Evolutionary conservation across 2,329 filamentous ascomycete species (phyloP), one percentile per base, ranked within the genome.

Genomic region (Cladophialophora chaetospira): DNA sequence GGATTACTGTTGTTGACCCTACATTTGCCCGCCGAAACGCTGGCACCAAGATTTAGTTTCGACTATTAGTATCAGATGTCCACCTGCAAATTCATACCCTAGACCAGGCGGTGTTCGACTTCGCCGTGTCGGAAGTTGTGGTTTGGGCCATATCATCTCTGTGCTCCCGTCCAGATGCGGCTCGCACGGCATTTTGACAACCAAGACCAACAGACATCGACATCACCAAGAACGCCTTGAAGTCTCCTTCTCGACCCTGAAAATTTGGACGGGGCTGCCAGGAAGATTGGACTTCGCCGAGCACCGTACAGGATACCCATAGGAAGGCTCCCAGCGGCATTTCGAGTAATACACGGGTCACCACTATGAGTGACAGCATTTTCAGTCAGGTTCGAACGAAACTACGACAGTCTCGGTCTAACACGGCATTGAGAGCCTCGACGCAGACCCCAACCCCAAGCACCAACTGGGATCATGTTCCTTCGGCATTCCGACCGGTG

Each of bases 351-450:
- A 44, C 19, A 28, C 42, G 13, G 23, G 4, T n/a, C 26, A 6
- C 31, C 23, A 42, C 25, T 11, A 57, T 57, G 60, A 44, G 19
- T 23, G 40, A 57, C 11, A 51, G 48, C 15, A 29, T 61, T 17
- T 58, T 61, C 44, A 42, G 35, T 23, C 40, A 60, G 17, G 48
- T 55, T 9, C 52, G 59, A 19, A 31, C 58, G 11, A 61, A 58
- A 47, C 45, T 58, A 6, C 55, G 61, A 48, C 58, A 61, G 13
- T 63, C 61, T 19, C 49, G 50, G 9, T 60, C 57, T 26, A 55
- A 25, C 17, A 19, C 60, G 26, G 15, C 33, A 21, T 33, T 57
- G 17, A 11, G 42, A 13, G 35, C 21, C 21, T 35, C 54, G 4
- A 29, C 47, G 4, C 15, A 44, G 11, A 15, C 35, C 33, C 26